Evolutionary conservation across 331 rosid species (phyloP).

Genomic region (Acacia pycnantha): DNA sequence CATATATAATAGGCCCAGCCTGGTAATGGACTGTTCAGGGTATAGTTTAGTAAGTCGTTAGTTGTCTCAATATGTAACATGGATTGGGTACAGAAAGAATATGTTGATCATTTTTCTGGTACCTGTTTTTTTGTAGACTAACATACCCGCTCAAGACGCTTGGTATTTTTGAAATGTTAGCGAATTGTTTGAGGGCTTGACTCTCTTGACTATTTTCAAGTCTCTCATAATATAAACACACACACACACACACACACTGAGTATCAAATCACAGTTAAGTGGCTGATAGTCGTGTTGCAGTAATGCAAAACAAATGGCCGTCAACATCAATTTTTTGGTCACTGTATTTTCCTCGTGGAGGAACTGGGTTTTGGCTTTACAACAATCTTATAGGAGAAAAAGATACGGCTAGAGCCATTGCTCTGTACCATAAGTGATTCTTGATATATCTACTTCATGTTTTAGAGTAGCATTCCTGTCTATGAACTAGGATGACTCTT

Average conservation of each 20-base stretch:
- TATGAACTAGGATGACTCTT: neutral
- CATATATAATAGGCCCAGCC: neutral
- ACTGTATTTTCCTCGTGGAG: no score
- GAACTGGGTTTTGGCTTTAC: no score
- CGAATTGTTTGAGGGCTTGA: no score
- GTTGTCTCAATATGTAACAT: neutral
- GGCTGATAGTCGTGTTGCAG: neutral
- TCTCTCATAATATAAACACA: neutral
- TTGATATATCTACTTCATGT: neutral
- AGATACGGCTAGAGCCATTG: neutral
- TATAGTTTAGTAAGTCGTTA: neutral
- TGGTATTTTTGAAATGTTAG: no score
- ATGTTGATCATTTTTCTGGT: neutral
- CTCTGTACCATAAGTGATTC: neutral
- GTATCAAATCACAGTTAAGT: neutral
- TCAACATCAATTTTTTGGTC: neutral
- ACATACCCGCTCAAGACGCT: no score
- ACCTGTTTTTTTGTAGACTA: neutral
- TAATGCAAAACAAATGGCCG: neutral
- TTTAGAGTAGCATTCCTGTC: neutral
- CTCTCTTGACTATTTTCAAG: no score
- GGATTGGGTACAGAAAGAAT: neutral
- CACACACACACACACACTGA: neutral
- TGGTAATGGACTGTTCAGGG: neutral
- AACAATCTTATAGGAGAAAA: neutral